These are phyloP conservation scores for Fusarium graminum DNA, from an alignment of 2,329 filamentous ascomycete species.

Conservation along the genomic window DNA sequence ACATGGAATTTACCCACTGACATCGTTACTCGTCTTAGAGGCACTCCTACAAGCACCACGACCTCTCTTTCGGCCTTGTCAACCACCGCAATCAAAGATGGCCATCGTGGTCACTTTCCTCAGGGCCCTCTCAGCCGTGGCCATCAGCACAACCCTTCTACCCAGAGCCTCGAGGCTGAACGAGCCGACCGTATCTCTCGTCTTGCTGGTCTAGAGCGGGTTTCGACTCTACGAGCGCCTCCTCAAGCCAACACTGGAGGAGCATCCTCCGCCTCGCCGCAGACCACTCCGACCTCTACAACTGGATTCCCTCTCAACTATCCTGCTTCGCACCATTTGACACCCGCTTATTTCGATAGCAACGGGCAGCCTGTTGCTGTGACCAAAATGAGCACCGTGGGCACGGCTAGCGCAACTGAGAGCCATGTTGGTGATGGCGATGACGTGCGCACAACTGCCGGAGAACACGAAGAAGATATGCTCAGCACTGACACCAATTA, in stretches of 20 bases:
- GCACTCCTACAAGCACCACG: slow-evolving; percentile 91
- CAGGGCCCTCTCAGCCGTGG: slow-evolving; percentile 67
- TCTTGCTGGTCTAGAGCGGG: slow-evolving; percentile 88
- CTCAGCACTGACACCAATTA: slow-evolving; percentile 76
- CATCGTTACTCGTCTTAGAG: slow-evolving; percentile 63
- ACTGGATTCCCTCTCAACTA: slow-evolving; percentile 59
- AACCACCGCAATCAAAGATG: slow-evolving; percentile 96
- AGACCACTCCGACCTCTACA: slow-evolving; percentile 65
- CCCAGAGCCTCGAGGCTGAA: slow-evolving; percentile 87
- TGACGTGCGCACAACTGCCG: slow-evolving; percentile 64
- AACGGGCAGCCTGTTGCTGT: slow-evolving; percentile 75
- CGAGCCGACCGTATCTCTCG: slow-evolving; percentile 96
- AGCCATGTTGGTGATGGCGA: slow-evolving; percentile 72
- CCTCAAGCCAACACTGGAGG: slow-evolving; percentile 51
- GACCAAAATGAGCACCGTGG: slow-evolving; percentile 90
- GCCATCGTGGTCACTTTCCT: slow-evolving; percentile 84
- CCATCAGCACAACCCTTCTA: slow-evolving; percentile 69
- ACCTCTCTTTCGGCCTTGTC: slow-evolving; percentile 93
- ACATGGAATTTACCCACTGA: slow-evolving; percentile 16
- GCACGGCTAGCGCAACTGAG: slow-evolving; percentile 88
- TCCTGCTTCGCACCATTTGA: slow-evolving; percentile 58
- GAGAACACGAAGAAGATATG: slow-evolving; percentile 74
- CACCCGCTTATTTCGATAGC: slow-evolving; percentile 83
- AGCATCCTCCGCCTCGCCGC: slow-evolving; percentile 60
- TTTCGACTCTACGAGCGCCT: slow-evolving; percentile 78